These are phyloP conservation scores for Diaporthe sp. DNA, from an alignment of 2,329 filamentous ascomycete genomes.

Conservation along the genomic window DNA sequence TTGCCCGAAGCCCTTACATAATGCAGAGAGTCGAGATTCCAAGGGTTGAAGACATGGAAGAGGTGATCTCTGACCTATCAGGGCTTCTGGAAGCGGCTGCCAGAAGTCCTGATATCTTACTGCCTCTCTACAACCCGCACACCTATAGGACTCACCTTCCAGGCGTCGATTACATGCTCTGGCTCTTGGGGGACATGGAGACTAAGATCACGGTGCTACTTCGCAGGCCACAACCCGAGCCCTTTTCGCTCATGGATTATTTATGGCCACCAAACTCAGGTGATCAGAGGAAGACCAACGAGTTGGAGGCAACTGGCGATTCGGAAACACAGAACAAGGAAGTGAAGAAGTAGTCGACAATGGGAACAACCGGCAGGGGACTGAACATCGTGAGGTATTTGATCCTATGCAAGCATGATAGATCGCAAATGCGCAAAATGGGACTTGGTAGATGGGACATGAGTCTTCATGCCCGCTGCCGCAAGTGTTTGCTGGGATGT, in stretches of 20 bases:
- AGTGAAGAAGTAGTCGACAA: neutral
- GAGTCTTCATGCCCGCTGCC: no score
- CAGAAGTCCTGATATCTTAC: neutral
- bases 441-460: neutral
- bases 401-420: no score
- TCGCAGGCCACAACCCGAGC: neutral
- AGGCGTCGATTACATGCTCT: neutral
- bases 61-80: neutral
- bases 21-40: no score
- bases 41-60: neutral
- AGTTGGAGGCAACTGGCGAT: neutral
- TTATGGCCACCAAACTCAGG: neutral
- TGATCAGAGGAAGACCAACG: neutral
- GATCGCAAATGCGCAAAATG: neutral
- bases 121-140: neutral
- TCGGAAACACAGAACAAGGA: neutral
- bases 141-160: neutral
- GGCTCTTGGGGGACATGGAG: neutral
- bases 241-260: neutral
- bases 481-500: neutral
- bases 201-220: neutral
- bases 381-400: no score
- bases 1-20: no score
- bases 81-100: neutral
- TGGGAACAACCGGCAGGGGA: neutral